A percentile compares a stretch with the other conserved stretches of the same genome.
phyloP scores from a whole-genome alignment of 495 filamentous ascomycete genomes.

The Aspergillus affinis region DNA sequence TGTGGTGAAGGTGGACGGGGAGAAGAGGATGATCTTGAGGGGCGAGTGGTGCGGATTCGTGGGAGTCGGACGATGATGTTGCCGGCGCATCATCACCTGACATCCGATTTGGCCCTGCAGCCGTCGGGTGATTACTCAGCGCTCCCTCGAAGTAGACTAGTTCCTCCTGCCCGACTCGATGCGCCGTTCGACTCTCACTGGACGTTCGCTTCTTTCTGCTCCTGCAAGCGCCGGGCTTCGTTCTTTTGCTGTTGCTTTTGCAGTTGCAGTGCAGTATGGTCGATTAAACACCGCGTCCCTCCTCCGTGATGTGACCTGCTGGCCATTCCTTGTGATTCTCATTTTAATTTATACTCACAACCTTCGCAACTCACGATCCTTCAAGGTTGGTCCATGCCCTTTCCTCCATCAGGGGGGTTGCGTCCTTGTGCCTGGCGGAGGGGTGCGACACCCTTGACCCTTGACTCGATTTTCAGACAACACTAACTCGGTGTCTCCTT shows the following conservation, averaged over 20 bases:
- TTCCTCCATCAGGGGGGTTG: neutral
- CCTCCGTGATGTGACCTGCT: conserved; percentile 12
- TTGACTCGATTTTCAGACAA: neutral
- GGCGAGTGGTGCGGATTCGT: conserved; percentile 30
- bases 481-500: neutral
- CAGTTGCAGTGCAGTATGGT: neutral
- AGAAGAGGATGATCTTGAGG: conserved; percentile 19
- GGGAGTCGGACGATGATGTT: conserved; percentile 41
- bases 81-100: conserved; percentile 38
- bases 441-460: neutral
- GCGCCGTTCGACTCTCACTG: neutral
- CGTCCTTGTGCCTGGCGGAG: neutral
- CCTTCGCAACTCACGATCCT: neutral
- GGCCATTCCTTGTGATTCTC: neutral
- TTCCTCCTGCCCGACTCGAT: conserved; percentile 1
- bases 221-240: neutral
- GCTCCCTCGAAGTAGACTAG: neutral
- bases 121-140: conserved; percentile 25
- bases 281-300: neutral
- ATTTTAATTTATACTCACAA: neutral
- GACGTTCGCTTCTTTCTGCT: neutral
- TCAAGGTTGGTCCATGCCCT: neutral
- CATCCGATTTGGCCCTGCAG: conserved; percentile 24
- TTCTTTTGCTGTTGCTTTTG: neutral
- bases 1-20: conserved; percentile 18